phyloP scores from a whole-genome alignment of 345 rosid genomes.

The Acer saccharum region DNA sequence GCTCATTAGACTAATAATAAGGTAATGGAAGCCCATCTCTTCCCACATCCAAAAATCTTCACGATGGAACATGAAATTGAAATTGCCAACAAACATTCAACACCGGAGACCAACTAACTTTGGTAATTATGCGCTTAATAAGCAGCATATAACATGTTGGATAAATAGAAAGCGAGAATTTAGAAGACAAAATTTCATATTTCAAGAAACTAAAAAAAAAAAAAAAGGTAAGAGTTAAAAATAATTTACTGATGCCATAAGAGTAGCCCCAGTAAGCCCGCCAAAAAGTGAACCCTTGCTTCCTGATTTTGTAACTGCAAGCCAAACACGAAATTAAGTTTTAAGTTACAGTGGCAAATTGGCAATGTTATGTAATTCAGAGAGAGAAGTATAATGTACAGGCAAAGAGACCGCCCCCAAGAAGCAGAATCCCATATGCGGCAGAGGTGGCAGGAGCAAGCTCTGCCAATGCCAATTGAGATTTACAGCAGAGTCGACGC shows the following conservation, averaged over 20 bases:
- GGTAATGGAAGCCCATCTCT: no score
- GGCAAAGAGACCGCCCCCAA: slow-evolving; percentile 81
- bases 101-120: no score
- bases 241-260: slow-evolving; percentile 66
- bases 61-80: neutral
- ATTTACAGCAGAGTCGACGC: slow-evolving; percentile 42
- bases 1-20: neutral
- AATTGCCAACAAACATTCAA: neutral
- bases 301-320: slow-evolving; percentile 61
- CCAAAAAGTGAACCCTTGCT: slow-evolving; percentile 84
- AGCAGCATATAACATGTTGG: no score
- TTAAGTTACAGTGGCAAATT: neutral
- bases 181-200: neutral
- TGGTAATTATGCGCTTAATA: no score
- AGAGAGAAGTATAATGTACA: slow-evolving; percentile 36
- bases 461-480: slow-evolving; percentile 58
- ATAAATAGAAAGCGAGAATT: no score
- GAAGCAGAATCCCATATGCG: slow-evolving; percentile 65
- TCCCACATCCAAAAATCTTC: neutral
- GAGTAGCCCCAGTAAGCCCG: slow-evolving; percentile 72
- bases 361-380: neutral
- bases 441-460: slow-evolving; percentile 68
- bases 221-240: neutral
- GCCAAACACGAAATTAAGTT: slow-evolving; percentile 3
- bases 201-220: neutral